These are phyloP conservation scores for Glebionis coronaria DNA, from an alignment of 129 eudicot genomes.

Conservation along the genomic window DNA sequence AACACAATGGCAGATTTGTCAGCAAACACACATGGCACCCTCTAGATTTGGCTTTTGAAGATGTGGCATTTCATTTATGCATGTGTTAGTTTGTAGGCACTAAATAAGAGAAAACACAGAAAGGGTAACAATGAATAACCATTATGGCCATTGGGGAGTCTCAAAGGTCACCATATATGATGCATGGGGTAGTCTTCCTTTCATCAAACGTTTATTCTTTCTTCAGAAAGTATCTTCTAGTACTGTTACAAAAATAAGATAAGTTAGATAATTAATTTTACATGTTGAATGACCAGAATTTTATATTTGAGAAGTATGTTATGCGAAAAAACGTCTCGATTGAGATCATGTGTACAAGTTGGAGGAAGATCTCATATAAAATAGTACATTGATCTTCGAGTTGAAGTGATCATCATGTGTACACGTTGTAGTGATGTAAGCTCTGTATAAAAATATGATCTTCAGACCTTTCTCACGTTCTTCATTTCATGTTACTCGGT, in stretches of 20 bases:
- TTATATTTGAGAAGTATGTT: not conserved
- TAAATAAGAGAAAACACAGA: not conserved
- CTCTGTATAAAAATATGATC: too few species aligned
- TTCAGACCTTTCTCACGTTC: too few species aligned
- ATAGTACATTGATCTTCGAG: too few species aligned
- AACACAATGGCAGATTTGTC: slow-evolving; percentile 13
- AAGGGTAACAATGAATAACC: not conserved
- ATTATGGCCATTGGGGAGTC: not conserved
- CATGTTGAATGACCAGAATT: not conserved
- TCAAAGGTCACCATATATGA: slow-evolving; percentile 15
- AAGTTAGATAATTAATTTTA: not conserved
- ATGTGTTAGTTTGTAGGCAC: not conserved
- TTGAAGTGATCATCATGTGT: too few species aligned
- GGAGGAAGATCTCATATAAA: too few species aligned
- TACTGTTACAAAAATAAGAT: not conserved
- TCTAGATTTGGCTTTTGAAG: slow-evolving; percentile 2
- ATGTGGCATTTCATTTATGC: slow-evolving; percentile 13
- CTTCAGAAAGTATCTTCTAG: not conserved
- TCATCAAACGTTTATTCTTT: slow-evolving; percentile 7
- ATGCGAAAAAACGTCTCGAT: slow-evolving; percentile 10
- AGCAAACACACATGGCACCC: slow-evolving; percentile 14
- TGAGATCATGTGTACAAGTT: too few species aligned
- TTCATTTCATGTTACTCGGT: too few species aligned
- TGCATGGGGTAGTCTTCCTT: slow-evolving; percentile 3
- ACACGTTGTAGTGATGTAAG: too few species aligned